Evolutionary conservation across 1,284 basidiomycete species (phyloP).

Genomic region (Puccinia polysora): DNA sequence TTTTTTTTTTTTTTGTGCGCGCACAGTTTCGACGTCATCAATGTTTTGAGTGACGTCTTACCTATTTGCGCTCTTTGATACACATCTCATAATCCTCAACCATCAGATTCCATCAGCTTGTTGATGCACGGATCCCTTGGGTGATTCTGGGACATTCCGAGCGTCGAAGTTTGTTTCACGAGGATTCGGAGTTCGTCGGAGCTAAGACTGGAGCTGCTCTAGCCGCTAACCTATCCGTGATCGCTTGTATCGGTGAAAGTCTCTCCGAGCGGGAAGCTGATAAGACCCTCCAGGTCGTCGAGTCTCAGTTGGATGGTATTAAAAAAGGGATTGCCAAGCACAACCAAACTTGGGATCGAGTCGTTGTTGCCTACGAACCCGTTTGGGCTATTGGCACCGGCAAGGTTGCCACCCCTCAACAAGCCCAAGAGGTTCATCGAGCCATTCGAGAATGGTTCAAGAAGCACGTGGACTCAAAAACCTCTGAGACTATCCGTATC

Average conservation of each 20-base stretch:
- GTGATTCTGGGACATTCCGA: slow-evolving; percentile 98
- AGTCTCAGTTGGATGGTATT: slow-evolving; percentile 76
- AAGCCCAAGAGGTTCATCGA: slow-evolving; percentile 85
- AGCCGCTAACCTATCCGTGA: slow-evolving; percentile 71
- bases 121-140: slow-evolving; percentile 79
- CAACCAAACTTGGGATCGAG: slow-evolving; percentile 71
- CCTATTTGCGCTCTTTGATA: too few species aligned
- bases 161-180: slow-evolving; percentile 84
- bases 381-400: slow-evolving; percentile 99
- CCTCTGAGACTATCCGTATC: slow-evolving; percentile 74
- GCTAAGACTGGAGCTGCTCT: slow-evolving; percentile 78
- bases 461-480: slow-evolving; percentile 63
- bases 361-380: slow-evolving; percentile 62
- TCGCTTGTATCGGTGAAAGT: slow-evolving; percentile 94
- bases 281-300: slow-evolving; percentile 73
- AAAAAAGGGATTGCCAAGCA: slow-evolving; percentile 61
- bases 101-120: slow-evolving; percentile 70
- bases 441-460: slow-evolving; percentile 75
- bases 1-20: not conserved
- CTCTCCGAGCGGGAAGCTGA: slow-evolving; percentile 78
- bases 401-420: slow-evolving; percentile 78
- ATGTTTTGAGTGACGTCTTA: too few species aligned
- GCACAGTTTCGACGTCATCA: too few species aligned
- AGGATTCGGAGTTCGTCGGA: slow-evolving; percentile 76
- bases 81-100: too few species aligned